Base-by-base conservation (phyloP, 768 basidiomycete genomes). In the Rhodotorula taiwanensis region DNA sequence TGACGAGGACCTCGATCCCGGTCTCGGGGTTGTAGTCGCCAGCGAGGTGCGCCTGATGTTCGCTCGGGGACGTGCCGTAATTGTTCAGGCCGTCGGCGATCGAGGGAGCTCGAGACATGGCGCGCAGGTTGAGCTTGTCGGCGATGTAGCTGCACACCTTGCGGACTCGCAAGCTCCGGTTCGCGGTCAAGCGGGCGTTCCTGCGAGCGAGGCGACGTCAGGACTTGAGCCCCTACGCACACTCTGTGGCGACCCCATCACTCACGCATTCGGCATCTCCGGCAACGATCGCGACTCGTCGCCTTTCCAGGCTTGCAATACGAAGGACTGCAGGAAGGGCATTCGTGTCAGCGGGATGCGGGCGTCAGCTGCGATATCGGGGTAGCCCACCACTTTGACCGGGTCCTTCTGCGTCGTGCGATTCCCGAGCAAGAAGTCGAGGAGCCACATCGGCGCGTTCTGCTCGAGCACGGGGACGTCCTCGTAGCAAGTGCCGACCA, bases 181-280 rank as follows among this genome's bases (percentile, higher is more conserved):
- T 90, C 0, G 94, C 92, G 1, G 90, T 94, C 25, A 99, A 78
- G 69, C 92, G 89, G 0, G 92, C 87, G 21, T 84, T 78, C 4
- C 84, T 88, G 64, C 27, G 45, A 60, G 43, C 20, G 31, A 14
- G 23, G 36, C 31, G 20, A 34, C 30, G 27, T 36, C 49, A 39
- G 39, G 10, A 8, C n/a, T n/a, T n/a, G n/a, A n/a, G n/a, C n/a
- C n/a, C n/a, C n/a, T n/a, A n/a, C n/a, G n/a, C n/a, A n/a, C n/a
- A n/a, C n/a, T n/a, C n/a, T n/a, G 36, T 21, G 30, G 27, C 33
- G 14, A 5, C 27, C 61, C 43, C 33, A 45, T 41, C 43, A 82
- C 88, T 73, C 72, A 94, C 92, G 84, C 84, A 73, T 89, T 89
- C 61, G 94, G 79, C 59, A 97, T 77, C 70, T 89, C 89, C 0